Conservation (phyloP, 1,284 basidiomycete species). For the Leccinum idahoense region DNA sequence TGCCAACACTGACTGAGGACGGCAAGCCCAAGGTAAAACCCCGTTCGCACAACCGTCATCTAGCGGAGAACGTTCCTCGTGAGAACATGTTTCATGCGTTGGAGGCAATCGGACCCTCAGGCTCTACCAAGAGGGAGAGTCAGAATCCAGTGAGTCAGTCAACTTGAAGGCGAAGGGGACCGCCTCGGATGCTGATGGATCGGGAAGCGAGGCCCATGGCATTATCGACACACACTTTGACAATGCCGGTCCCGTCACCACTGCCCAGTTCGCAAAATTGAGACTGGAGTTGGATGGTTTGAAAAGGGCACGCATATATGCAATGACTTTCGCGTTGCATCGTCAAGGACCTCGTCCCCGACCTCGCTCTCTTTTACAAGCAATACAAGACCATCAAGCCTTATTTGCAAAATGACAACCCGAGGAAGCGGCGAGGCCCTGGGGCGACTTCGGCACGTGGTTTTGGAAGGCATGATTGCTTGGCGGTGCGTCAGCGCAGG, state of each 20-base stretch:
- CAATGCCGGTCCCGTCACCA: conserved; percentile 23
- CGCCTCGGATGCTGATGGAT: conserved; percentile 26
- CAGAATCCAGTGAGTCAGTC: conserved; percentile 28
- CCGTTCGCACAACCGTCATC: conserved; percentile 25
- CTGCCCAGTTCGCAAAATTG: conserved; percentile 33
- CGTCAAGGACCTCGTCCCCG: conserved; percentile 96
- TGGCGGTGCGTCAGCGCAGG: conserved; percentile 33
- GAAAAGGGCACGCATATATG: conserved; percentile 42
- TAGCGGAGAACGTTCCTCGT: conserved; percentile 21
- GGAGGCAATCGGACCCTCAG: conserved; percentile 16
- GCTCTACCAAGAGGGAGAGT: conserved; percentile 33
- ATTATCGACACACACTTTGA: conserved; percentile 24
- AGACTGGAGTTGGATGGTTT: conserved; percentile 39
- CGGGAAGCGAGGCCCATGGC: conserved; percentile 10
- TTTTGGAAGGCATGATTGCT: conserved; percentile 50
- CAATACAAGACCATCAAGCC: conserved; percentile 99
- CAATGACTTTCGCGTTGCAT: conserved; percentile 36
- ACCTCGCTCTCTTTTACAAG: conserved; percentile 92
- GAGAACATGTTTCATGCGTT: background rate
- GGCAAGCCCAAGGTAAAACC: conserved; percentile 27
- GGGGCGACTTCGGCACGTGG: conserved; percentile 62
- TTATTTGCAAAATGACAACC: conserved; percentile 89
- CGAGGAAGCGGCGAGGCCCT: conserved; percentile 41
- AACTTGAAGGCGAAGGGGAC: conserved; percentile 54
- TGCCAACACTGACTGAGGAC: conserved; percentile 26